A percentile compares a stretch with the other conserved stretches of the same genome.
Evolutionary conservation across 768 basidiomycete genomes (phyloP).

Genomic region (Mycena olivaceomarginata): DNA sequence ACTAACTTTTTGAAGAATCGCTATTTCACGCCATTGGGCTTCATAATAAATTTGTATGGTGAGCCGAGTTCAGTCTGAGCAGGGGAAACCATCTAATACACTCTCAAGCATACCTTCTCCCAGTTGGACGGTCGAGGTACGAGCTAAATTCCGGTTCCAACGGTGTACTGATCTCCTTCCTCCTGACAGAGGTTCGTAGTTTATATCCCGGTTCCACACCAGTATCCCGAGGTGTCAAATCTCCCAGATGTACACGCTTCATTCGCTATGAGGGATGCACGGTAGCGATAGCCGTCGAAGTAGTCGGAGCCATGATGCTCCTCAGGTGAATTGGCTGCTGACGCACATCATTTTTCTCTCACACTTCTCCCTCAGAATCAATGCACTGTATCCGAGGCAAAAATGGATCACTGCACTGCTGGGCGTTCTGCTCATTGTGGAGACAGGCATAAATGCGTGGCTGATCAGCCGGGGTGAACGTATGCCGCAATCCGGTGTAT

Average conservation of each 20-base stretch:
- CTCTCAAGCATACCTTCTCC: constrained; percentile 42
- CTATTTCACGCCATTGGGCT: constrained; percentile 66
- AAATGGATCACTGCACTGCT: constrained; percentile 48
- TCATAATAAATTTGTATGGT: constrained; percentile 60
- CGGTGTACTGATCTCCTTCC: background rate
- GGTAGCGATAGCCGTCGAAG: constrained; percentile 62
- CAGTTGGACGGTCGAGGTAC: constrained; percentile 46
- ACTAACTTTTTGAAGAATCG: constrained; percentile 57
- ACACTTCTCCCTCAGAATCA: constrained; percentile 43
- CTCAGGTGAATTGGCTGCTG: constrained; percentile 54
- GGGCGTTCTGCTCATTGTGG: constrained; percentile 47
- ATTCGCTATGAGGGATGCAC: constrained; percentile 60
- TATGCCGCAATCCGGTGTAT: constrained; percentile 38
- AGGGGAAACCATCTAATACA: background rate
- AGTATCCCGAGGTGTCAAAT: background rate
- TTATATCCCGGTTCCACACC: background rate
- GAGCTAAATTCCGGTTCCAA: constrained; percentile 13
- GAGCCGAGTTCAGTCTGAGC: background rate
- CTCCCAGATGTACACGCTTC: constrained; percentile 51
- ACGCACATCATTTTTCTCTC: background rate
- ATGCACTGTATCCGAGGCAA: constrained; percentile 53
- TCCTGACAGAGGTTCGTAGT: constrained; percentile 35
- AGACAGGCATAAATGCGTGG: constrained; percentile 56
- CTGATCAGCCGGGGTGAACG: constrained; percentile 55
- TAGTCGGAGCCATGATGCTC: constrained; percentile 64